Conservation (phyloP, 768 basidiomycete genomes). For the Amanita subjunquillea region DNA sequence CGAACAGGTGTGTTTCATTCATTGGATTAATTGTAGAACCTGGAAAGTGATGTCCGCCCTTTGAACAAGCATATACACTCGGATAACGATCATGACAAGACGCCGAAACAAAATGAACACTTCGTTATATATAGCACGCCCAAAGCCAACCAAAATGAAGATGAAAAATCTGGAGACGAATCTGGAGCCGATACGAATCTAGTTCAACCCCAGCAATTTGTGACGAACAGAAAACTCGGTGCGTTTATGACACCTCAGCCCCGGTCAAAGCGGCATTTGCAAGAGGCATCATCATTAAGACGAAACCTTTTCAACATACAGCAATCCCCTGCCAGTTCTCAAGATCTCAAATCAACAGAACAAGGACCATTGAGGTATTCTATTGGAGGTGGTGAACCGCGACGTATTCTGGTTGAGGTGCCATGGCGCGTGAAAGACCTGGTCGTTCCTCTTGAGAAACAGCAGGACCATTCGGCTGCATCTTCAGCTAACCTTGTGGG, state of each 20-base stretch:
- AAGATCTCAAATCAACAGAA: conserved; percentile 1
- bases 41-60: neutral
- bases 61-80: neutral
- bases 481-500: neutral
- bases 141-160: neutral
- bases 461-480: neutral
- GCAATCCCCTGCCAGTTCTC: neutral
- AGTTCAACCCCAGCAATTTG: neutral
- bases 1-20: conserved; percentile 12
- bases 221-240: conserved; percentile 14
- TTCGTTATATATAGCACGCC: neutral
- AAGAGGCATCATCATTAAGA: neutral
- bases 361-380: conserved; percentile 22
- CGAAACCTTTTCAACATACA: neutral
- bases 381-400: conserved; percentile 35
- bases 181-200: neutral
- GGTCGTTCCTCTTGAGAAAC: conserved; percentile 19
- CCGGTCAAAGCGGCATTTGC: conserved; percentile 8
- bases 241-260: conserved; percentile 55
- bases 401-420: conserved; percentile 35
- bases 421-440: conserved; percentile 51
- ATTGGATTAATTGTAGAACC: neutral
- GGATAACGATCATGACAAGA: neutral
- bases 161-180: neutral
- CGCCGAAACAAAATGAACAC: neutral